Percentiles rank a stretch among this genome's conserved stretches.
Conservation (phyloP, 2,329 filamentous ascomycete species). For the Myotisia sp. region DNA sequence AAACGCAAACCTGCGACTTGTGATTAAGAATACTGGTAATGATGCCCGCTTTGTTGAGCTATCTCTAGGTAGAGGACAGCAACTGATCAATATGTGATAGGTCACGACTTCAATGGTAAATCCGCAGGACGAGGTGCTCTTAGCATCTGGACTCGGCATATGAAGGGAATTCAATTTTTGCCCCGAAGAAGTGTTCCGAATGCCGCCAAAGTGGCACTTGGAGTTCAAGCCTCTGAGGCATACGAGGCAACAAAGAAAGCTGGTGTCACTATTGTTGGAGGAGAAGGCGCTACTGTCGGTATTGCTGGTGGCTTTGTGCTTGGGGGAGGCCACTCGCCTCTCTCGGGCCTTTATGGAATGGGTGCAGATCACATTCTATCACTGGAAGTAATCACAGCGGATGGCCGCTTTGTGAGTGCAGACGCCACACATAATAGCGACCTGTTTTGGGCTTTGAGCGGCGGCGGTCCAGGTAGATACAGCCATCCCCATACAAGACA, state of each 20-base stretch:
- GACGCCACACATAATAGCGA: conserved; percentile 37
- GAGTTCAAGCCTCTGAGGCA: conserved; percentile 39
- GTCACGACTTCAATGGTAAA: conserved; percentile 39
- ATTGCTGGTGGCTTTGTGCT: conserved; percentile 32
- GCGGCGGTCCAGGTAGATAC: conserved; percentile 47
- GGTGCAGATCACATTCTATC: conserved; percentile 46
- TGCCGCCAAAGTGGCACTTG: conserved; percentile 42
- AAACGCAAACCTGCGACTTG: conserved; percentile 24
- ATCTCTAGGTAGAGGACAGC: too few species aligned
- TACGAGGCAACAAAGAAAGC: conserved; percentile 37
- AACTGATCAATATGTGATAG: too few species aligned
- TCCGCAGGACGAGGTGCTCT: conserved; percentile 44
- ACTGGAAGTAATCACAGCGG: conserved; percentile 40
- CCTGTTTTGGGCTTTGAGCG: conserved; percentile 49
- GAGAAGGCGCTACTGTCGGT: conserved; percentile 41
- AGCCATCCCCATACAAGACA: too few species aligned
- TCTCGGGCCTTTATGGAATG: conserved; percentile 41
- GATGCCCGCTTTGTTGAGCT: too few species aligned
- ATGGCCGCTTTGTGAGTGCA: conserved; percentile 36
- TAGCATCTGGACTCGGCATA: conserved; percentile 21
- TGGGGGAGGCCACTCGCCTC: conserved; percentile 42
- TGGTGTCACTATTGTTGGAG: conserved; percentile 38
- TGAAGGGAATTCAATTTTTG: conserved; percentile 14
- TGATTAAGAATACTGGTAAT: conserved; percentile 44
- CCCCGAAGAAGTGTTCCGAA: too few species aligned